phyloP scores from a whole-genome alignment of 805 yeast species.

The Kazachstania kunashirensis region DNA sequence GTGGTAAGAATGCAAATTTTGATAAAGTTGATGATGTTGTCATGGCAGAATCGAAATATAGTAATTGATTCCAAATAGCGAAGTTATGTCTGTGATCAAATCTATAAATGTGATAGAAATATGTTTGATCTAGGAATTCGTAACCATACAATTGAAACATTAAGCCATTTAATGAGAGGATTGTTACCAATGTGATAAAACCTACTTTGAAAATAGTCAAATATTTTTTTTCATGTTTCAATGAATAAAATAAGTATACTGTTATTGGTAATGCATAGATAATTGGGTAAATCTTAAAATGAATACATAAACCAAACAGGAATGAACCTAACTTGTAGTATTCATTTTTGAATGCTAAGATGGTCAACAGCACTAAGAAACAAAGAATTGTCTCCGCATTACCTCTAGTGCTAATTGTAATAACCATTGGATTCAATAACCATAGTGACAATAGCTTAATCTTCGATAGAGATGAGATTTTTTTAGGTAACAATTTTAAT shows the following conservation, averaged over 20 bases:
- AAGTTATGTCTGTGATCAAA: slow-evolving; percentile 94
- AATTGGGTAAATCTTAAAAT: slow-evolving; percentile 85
- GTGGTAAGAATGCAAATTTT: slow-evolving; percentile 75
- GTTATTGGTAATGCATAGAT: slow-evolving; percentile 69
- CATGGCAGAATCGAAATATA: slow-evolving; percentile 50
- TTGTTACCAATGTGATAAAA: slow-evolving; percentile 34
- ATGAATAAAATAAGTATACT: slow-evolving; percentile 22
- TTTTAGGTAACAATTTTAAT: slow-evolving; percentile 31
- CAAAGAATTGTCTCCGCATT: slow-evolving; percentile 85
- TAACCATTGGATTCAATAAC: slow-evolving; percentile 92
- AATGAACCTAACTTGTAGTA: slow-evolving; percentile 34
- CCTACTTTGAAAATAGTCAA: slow-evolving; percentile 34
- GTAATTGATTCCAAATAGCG: slow-evolving; percentile 68
- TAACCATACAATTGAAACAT: slow-evolving; percentile 68
- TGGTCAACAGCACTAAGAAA: slow-evolving; percentile 54
- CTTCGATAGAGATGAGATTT: background rate
- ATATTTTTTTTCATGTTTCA: background rate
- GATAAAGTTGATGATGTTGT: slow-evolving; percentile 8
- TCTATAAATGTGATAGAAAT: slow-evolving; percentile 71
- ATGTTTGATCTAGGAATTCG: slow-evolving; percentile 69
- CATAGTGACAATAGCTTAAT: slow-evolving; percentile 39
- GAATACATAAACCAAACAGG: slow-evolving; percentile 68
- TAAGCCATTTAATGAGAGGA: slow-evolving; percentile 37
- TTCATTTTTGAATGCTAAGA: slow-evolving; percentile 36
- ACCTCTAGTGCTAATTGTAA: slow-evolving; percentile 86